Conservation (phyloP, 345 rosid species). For the Eucalyptus guilfoylei region DNA sequence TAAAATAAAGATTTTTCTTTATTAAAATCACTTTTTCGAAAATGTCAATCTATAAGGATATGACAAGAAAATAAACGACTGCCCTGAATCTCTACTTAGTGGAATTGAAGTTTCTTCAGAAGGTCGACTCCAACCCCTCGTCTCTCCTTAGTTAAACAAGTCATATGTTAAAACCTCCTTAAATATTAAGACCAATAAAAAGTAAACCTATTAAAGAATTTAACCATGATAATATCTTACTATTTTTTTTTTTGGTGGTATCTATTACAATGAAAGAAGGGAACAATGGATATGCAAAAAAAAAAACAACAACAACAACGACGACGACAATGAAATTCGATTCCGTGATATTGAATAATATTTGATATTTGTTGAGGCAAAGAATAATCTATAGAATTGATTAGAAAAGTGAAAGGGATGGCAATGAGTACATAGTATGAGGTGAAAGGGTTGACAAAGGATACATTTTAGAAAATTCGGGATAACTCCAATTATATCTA, state of each 20-base stretch:
- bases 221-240: neutral
- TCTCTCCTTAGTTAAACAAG: neutral
- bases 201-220: neutral
- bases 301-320: no score
- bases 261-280: neutral
- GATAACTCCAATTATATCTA: no score
- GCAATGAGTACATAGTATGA: neutral
- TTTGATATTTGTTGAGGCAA: neutral
- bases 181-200: neutral
- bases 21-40: neutral
- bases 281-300: neutral
- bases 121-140: neutral
- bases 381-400: no score
- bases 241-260: neutral
- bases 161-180: neutral
- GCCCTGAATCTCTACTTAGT: neutral
- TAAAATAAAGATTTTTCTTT: neutral
- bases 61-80: neutral
- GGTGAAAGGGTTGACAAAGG: neutral
- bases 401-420: no score
- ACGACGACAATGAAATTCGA: neutral
- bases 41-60: neutral
- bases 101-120: neutral
- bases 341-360: neutral
- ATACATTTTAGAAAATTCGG: fast-evolving